Evolutionary conservation across 306 rosid species (phyloP), one percentile per base, ranked within the genome.

Genomic region (Fagus sylvatica): DNA sequence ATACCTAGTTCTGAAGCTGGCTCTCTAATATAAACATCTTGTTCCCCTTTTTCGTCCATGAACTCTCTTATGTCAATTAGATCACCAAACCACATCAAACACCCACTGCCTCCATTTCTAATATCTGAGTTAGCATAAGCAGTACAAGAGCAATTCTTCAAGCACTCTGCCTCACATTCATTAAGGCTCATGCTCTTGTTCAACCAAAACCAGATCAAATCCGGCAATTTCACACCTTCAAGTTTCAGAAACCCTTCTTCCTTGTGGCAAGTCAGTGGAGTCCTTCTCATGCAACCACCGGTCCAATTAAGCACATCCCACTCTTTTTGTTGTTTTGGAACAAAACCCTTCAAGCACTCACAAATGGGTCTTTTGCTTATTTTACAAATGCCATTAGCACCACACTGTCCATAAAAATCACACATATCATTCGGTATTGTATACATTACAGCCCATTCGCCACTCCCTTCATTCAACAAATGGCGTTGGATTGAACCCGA

Each of bases 61-160:
- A 62, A 43, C 60, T 56, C 80, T 36, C 82, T 78, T 33, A 87
- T n/a, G 56, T 87, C 88, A 66, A 82, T 36, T 40, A 87, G 62
- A 19, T 70, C 76, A 1, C 79, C 80, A 39, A 80, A 85, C 87
- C 91, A 88, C 71, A 78, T 75, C 49, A 69, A 7, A 73, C 91
- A 88, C 1, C 84, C 82, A 72, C 39, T 78, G 33, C 81, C 81
- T 60, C 73, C 41, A 3, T 69, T 87, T 0, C 53, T 54, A 22
- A 84, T 49, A 69, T 77, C 69, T 10, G 59, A 34, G 73, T 79
- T 80, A 61, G 91, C 79, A 82, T 85, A 88, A 17, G 91, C 85
- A 5, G 49, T 37, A 54, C 91, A 85, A 37, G 85, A 82, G 53
- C 87, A 88, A 41, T 80, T 80, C 10, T 69, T 67, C 74, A 37